phyloP scores from a whole-genome alignment of 192 early-diverging fungal species.

The Linnemannia schmuckeri region DNA sequence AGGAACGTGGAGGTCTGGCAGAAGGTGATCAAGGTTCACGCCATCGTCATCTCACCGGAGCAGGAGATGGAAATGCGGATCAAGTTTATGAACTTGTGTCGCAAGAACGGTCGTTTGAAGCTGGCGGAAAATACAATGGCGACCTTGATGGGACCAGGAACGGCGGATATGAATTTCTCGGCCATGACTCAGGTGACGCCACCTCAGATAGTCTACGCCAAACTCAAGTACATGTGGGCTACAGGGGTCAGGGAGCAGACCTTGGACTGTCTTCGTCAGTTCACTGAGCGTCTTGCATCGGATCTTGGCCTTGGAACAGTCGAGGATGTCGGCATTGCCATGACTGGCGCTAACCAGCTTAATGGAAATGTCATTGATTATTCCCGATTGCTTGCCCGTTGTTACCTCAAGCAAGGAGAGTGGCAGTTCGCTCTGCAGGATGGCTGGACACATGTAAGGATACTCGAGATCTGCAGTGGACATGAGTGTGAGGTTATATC shows the following conservation, averaged over 20 bases:
- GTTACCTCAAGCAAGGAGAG: slow-evolving; percentile 95
- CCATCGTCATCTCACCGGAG: slow-evolving; percentile 89
- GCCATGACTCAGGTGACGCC: slow-evolving; percentile 59
- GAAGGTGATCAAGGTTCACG: slow-evolving; percentile 86
- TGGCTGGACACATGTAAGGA: slow-evolving; percentile 58
- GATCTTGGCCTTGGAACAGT: slow-evolving; percentile 71
- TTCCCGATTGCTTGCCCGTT: slow-evolving; percentile 75
- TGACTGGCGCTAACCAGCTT: slow-evolving; percentile 60
- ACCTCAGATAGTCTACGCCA: slow-evolving; percentile 90
- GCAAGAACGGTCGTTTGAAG: slow-evolving; percentile 87
- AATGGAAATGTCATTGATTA: slow-evolving; percentile 65
- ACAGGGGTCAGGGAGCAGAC: slow-evolving; percentile 77
- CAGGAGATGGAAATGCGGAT: slow-evolving; percentile 97
- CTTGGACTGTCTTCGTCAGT: slow-evolving; percentile 82
- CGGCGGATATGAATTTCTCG: slow-evolving; percentile 49
- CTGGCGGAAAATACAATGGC: slow-evolving; percentile 85
- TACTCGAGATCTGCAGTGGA: neutral
- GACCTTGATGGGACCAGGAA: slow-evolving; percentile 66
- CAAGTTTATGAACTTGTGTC: slow-evolving; percentile 94
- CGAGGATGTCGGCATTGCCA: slow-evolving; percentile 63
- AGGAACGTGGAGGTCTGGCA: slow-evolving; percentile 98
- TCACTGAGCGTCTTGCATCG: slow-evolving; percentile 82
- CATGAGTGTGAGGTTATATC: neutral
- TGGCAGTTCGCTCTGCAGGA: slow-evolving; percentile 82
- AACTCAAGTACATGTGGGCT: slow-evolving; percentile 93